Percentiles rank a stretch among this genome's conserved stretches.
Evolutionary conservation across 805 yeast species (phyloP).

Genomic region (Candida nemodendra): DNA sequence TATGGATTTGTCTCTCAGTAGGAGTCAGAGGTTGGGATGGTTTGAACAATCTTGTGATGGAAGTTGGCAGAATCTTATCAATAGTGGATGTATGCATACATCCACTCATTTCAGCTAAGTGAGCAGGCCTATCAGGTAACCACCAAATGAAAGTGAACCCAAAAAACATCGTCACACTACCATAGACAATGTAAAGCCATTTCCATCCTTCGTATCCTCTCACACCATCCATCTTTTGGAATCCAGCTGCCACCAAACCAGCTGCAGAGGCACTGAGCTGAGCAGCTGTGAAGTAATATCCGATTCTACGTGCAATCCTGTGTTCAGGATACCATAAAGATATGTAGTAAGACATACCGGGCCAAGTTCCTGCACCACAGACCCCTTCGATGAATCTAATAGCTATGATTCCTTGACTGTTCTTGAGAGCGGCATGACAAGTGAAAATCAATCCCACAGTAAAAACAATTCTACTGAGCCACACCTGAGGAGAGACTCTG

Average conservation of each 20-base stretch:
- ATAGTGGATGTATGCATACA: slow-evolving; percentile 14
- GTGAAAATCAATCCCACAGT: slow-evolving; percentile 76
- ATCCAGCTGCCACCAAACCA: slow-evolving; percentile 84
- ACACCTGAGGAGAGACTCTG: slow-evolving; percentile 75
- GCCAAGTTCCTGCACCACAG: slow-evolving; percentile 88
- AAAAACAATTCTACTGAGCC: slow-evolving; percentile 77
- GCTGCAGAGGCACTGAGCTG: slow-evolving; percentile 89
- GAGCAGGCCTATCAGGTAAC: slow-evolving; percentile 77
- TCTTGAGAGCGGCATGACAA: slow-evolving; percentile 64
- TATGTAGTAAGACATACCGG: slow-evolving; percentile 81
- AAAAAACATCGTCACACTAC: slow-evolving; percentile 60
- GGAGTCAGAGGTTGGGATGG: slow-evolving; percentile 48
- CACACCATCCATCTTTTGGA: slow-evolving; percentile 74
- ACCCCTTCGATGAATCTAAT: slow-evolving; percentile 69
- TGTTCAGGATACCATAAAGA: slow-evolving; percentile 84
- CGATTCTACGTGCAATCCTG: slow-evolving; percentile 73
- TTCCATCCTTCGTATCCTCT: slow-evolving; percentile 80
- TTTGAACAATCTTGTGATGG: slow-evolving; percentile 17
- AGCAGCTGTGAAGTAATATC: slow-evolving; percentile 89
- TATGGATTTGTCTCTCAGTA: slow-evolving; percentile 55
- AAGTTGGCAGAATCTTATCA: slow-evolving; percentile 20
- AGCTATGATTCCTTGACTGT: slow-evolving; percentile 63
- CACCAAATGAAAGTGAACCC: slow-evolving; percentile 74
- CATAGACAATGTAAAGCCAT: slow-evolving; percentile 82
- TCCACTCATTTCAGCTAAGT: slow-evolving; percentile 17